phyloP scores from a whole-genome alignment of 2,329 filamentous ascomycete genomes.

The Pestalotiopsis sp. region DNA sequence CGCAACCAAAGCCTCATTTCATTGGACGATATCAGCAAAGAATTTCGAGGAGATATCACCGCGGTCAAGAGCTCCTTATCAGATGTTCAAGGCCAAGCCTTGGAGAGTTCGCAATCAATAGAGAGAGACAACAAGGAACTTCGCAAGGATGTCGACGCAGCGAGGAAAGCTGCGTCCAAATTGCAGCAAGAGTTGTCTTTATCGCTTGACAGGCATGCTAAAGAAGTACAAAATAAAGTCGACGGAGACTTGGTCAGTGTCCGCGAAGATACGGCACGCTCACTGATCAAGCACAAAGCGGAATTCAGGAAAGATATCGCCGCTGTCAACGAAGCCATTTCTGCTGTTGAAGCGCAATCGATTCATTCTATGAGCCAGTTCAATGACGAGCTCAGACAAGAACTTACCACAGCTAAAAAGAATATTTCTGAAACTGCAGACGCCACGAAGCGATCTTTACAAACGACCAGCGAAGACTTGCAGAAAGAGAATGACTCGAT shows the following conservation, averaged over 20 bases:
- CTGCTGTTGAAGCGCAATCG: neutral
- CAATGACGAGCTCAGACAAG: neutral
- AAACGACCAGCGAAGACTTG: neutral
- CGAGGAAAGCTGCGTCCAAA: neutral
- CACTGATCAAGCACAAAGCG: neutral
- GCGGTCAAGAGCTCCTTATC: neutral
- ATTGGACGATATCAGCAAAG: neutral
- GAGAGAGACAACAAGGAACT: neutral
- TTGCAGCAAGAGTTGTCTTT: neutral
- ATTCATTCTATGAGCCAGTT: neutral
- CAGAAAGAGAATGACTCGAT: neutral
- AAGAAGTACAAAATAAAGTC: neutral
- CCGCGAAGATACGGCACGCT: neutral
- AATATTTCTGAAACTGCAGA: neutral
- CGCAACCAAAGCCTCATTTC: neutral
- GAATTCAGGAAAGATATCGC: neutral
- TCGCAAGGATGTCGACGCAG: neutral
- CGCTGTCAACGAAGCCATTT: neutral
- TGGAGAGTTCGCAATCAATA: neutral
- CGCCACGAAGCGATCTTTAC: neutral
- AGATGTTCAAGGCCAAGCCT: neutral
- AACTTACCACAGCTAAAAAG: neutral
- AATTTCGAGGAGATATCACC: neutral
- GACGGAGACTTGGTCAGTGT: neutral
- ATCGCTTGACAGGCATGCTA: neutral